Base-by-base conservation (phyloP, 2,329 filamentous ascomycete genomes). In the Diaporthe sp. region DNA sequence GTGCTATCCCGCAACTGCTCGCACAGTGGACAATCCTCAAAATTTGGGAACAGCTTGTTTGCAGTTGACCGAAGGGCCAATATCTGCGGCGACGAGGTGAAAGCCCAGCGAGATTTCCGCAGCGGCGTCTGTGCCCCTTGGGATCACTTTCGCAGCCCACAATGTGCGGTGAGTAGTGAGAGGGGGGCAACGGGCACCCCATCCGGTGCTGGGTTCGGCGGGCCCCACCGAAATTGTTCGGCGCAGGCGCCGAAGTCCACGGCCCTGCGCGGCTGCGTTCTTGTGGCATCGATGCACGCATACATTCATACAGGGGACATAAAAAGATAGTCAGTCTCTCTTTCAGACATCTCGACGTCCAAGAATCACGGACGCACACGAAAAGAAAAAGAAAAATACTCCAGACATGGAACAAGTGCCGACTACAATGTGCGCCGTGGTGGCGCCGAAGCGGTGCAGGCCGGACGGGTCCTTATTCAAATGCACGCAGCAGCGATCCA, bases 391-490 rank as follows among this genome's bases (percentile, higher is more conserved):
- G 19, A 6, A n/a, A 6, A 32, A 25, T 12, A n/a, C 7, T 7
- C 39, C 32, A 53, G 30, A 25, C 1, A 71, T 74, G 68, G 72
- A 71, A 10, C 66, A 65, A 15, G 39, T 70, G 7, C 71, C 73
- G 4, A 35, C 30, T 17, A 65, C 47, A 32, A 75, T 75, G 84
- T 84, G 85, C 74, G 82, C 85, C 8, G 82, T 88, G 50, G 82
- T 85, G 19, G 84, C 85, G 37, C 83, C 80, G 0, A 84, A 81
- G 56, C 82, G 83, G 72, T 83, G 84, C 75, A 76, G 75, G 6
- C 86, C 87, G 0, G 78, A 78, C 0, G 79, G 75, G 79, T 90
- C 1, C 78, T 89, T 2, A 74, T 88, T 15, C 79, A 79, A 22
- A 80, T 87, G 37, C 81, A 85, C 51, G 83, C 85, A 4, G 82